phyloP scores from a whole-genome alignment of 139 green algal genomes.

The Pleodorina starrii region DNA sequence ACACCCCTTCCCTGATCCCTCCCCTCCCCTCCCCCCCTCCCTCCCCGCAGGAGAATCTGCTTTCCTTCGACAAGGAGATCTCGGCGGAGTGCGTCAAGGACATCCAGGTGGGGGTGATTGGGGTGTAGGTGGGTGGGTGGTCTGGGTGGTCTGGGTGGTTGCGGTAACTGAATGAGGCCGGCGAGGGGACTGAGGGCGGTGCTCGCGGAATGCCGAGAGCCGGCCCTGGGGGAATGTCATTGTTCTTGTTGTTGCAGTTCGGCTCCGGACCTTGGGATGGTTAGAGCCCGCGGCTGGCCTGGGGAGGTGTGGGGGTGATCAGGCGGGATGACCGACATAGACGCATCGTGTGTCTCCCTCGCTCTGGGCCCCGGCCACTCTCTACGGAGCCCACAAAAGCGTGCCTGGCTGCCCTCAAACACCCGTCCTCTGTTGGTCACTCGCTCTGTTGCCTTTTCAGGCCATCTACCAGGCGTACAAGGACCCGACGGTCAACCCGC shows the following conservation, averaged over 20 bases:
- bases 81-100: constrained; percentile 71
- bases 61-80: constrained; percentile 77
- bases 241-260: no score
- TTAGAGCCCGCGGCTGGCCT: no score
- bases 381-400: no score
- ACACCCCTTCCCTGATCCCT: background rate
- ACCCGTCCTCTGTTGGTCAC: background rate
- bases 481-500: constrained; percentile 70
- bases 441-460: background rate
- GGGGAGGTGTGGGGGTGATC: no score
- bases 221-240: no score
- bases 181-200: no score
- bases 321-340: no score
- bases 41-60: constrained; percentile 80
- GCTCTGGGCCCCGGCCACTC: no score
- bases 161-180: no score
- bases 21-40: background rate
- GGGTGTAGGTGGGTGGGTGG: background rate
- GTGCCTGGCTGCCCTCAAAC: no score
- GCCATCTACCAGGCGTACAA: constrained; percentile 71
- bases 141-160: background rate
- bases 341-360: no score
- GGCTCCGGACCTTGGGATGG: background rate
- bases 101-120: constrained; percentile 59
- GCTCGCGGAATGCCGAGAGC: no score